Conservation (phyloP, 352 stramenopile genomes). For the Phytophthora litchii region DNA sequence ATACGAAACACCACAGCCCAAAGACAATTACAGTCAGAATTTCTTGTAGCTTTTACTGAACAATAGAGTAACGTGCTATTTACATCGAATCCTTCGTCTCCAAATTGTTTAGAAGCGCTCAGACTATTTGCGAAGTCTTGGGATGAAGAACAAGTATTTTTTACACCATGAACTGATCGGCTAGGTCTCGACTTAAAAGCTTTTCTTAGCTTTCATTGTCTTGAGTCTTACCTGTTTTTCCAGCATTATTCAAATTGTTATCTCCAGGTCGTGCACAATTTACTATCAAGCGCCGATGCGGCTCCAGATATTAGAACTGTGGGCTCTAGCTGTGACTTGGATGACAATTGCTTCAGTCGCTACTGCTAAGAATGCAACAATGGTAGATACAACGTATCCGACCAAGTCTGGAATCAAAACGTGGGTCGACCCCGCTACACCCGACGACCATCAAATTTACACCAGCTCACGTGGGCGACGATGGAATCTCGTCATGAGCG, state of each 20-base stretch:
- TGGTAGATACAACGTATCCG: slow-evolving; percentile 9
- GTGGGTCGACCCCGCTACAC: slow-evolving; percentile 59
- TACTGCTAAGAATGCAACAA: slow-evolving; percentile 15
- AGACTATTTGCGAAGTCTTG: too few relatives aligned
- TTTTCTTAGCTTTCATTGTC: slow-evolving; percentile 23
- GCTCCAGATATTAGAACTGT: not conserved
- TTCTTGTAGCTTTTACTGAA: slow-evolving; percentile 27
- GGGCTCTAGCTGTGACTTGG: not conserved
- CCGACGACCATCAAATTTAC: slow-evolving; percentile 14
- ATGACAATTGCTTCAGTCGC: not conserved
- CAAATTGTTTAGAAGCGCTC: too few relatives aligned
- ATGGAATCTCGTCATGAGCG: slow-evolving; percentile 90
- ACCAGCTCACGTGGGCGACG: slow-evolving; percentile 30
- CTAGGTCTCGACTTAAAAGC: slow-evolving; percentile 1
- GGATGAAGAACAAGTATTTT: not conserved
- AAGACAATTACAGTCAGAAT: slow-evolving; percentile 48
- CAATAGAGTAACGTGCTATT: not conserved
- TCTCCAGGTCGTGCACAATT: not conserved
- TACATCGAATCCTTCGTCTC: not conserved
- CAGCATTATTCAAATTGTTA: slow-evolving; percentile 13
- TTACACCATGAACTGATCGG: slow-evolving; percentile 20
- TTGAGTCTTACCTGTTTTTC: not conserved
- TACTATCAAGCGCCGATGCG: slow-evolving; percentile 1
- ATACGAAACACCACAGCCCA: slow-evolving; percentile 23
- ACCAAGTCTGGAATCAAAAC: slow-evolving; percentile 49